phyloP scores from a whole-genome alignment of 1,284 basidiomycete species.

The Microbotryomycetes sp. region DNA sequence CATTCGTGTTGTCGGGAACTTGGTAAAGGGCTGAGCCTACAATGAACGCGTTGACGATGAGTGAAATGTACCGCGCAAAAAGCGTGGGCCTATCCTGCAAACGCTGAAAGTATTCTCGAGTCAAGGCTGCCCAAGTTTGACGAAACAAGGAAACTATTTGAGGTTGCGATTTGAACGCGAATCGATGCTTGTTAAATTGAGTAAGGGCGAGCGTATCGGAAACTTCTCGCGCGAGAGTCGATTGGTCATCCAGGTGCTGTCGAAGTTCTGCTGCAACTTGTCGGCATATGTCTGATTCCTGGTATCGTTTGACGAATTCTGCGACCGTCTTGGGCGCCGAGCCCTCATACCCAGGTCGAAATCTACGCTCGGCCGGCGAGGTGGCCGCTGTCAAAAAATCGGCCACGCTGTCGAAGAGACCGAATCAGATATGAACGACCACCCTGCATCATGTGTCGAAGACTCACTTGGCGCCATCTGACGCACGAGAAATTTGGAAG shows the following conservation, averaged over 20 bases:
- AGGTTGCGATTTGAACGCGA: slow-evolving; percentile 40
- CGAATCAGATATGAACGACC: neutral
- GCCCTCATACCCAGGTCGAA: slow-evolving; percentile 37
- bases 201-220: slow-evolving; percentile 44
- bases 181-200: slow-evolving; percentile 45
- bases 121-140: slow-evolving; percentile 45
- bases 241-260: slow-evolving; percentile 42
- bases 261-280: slow-evolving; percentile 42
- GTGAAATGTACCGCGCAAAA: slow-evolving; percentile 39
- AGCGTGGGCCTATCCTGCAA: slow-evolving; percentile 41
- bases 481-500: too few species aligned
- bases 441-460: too few species aligned
- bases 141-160: slow-evolving; percentile 45
- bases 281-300: slow-evolving; percentile 41
- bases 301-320: slow-evolving; percentile 39
- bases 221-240: slow-evolving; percentile 42
- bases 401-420: neutral
- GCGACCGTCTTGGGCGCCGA: slow-evolving; percentile 35
- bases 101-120: slow-evolving; percentile 45
- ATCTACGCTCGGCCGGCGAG: slow-evolving; percentile 41
- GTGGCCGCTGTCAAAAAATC: slow-evolving; percentile 45
- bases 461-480: too few species aligned
- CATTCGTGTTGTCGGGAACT: slow-evolving; percentile 26
- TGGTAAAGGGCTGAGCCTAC: slow-evolving; percentile 46
- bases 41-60: slow-evolving; percentile 45